These are phyloP conservation scores for Fomitiporia mediterranea DNA, from an alignment of 1,284 basidiomycete genomes.

Conservation along the genomic window DNA sequence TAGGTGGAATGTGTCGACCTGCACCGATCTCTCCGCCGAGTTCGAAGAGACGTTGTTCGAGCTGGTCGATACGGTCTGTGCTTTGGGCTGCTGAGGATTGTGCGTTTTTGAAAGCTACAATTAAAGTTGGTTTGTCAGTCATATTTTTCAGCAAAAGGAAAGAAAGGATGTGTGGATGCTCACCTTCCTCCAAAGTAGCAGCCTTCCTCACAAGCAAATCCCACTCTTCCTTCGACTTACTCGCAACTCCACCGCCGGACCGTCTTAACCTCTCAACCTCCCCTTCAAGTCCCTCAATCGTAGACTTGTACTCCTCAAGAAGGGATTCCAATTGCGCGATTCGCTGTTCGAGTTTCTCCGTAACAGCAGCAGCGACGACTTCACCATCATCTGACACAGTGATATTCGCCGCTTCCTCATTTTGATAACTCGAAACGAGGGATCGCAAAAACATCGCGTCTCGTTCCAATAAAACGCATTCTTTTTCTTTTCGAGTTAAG, in stretches of 20 bases:
- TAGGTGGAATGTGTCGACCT: conserved; percentile 72
- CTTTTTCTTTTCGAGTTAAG: conserved; percentile 41
- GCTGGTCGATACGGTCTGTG: conserved; percentile 39
- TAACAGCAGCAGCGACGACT: neutral
- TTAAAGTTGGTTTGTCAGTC: neutral
- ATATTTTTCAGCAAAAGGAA: neutral
- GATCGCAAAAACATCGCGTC: conserved; percentile 61
- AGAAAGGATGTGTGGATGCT: conserved; percentile 12
- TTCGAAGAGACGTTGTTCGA: conserved; percentile 72
- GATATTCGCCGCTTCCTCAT: conserved; percentile 41
- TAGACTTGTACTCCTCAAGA: conserved; percentile 49
- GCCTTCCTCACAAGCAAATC: conserved; percentile 25
- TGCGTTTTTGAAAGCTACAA: conserved; percentile 37
- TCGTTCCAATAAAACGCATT: conserved; percentile 44
- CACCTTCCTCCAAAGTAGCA: conserved; percentile 40
- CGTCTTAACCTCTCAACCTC: conserved; percentile 37
- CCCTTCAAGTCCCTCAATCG: conserved; percentile 40
- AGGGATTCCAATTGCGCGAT: conserved; percentile 56
- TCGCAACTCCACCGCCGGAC: neutral
- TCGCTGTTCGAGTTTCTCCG: conserved; percentile 29
- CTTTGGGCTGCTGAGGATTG: neutral
- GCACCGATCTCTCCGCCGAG: conserved; percentile 69
- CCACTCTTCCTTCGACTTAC: conserved; percentile 13
- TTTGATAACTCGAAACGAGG: conserved; percentile 45
- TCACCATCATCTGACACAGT: conserved; percentile 34